phyloP scores from a whole-genome alignment of 2,329 filamentous ascomycete species.

The Chrysoporthe austroafricana region DNA sequence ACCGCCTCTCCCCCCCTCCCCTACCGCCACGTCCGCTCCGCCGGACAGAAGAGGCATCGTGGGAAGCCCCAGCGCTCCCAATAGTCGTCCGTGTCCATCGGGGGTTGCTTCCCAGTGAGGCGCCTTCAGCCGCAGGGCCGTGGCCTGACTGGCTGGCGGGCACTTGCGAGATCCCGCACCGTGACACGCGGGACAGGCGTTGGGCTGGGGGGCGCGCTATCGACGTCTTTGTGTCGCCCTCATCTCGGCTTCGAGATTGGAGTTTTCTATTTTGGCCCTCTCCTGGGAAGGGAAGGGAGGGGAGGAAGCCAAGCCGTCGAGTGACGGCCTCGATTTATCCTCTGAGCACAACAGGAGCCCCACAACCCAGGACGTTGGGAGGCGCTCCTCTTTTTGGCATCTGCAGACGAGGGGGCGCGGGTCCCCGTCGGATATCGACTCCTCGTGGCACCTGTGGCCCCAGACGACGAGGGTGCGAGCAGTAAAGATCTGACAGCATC shows the following conservation, averaged over 20 bases:
- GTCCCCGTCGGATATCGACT: not conserved
- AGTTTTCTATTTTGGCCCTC: not conserved
- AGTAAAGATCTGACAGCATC: constrained; percentile 4
- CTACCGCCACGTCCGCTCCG: too few species aligned
- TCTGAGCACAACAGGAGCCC: too few species aligned
- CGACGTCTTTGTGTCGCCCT: not conserved
- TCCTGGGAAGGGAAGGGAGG: not conserved
- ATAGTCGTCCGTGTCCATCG: not conserved
- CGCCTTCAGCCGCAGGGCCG: not conserved
- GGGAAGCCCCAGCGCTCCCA: not conserved
- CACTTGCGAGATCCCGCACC: not conserved
- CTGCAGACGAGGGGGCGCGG: too few species aligned
- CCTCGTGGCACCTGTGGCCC: not conserved
- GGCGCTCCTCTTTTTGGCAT: too few species aligned
- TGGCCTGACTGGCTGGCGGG: not conserved
- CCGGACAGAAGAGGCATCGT: not conserved
- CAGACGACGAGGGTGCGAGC: not conserved
- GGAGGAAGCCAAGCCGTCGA: too few species aligned
- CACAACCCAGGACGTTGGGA: too few species aligned
- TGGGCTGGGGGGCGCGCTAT: not conserved
- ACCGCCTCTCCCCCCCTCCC: too few species aligned
- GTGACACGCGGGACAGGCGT: not conserved
- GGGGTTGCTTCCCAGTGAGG: not conserved
- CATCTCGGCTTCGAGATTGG: not conserved
- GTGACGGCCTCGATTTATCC: too few species aligned